Conservation (phyloP, 495 filamentous ascomycete genomes). For the Aspergillus nanangensis region DNA sequence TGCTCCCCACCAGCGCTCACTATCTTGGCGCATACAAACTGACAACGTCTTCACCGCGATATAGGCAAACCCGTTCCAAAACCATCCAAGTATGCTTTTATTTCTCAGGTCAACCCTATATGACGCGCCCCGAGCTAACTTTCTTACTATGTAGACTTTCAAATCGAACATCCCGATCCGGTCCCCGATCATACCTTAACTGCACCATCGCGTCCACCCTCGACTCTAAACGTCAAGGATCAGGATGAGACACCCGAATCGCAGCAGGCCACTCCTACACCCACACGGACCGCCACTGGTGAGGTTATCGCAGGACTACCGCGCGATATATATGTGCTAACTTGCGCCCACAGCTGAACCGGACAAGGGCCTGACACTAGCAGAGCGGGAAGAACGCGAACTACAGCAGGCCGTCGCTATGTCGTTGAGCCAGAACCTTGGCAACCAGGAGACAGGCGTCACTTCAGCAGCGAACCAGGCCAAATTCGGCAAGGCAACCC, state of each 20-base stretch:
- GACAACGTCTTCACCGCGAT: too few species aligned
- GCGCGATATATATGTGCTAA: not conserved
- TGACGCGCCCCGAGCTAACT: too few species aligned
- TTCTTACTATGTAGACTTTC: too few species aligned
- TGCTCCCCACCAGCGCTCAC: constrained; percentile 7
- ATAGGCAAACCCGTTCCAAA: too few species aligned
- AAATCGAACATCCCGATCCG: constrained; percentile 52
- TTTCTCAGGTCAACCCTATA: too few species aligned
- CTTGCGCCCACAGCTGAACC: constrained; percentile 33
- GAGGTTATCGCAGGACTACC: constrained; percentile 3
- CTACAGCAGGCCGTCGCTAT: constrained; percentile 55
- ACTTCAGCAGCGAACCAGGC: constrained; percentile 34
- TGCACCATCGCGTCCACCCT: constrained; percentile 67
- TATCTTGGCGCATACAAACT: constrained; percentile 18
- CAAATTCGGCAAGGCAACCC: constrained; percentile 70
- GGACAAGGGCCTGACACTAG: constrained; percentile 38
- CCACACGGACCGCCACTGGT: constrained; percentile 16
- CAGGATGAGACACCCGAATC: constrained; percentile 10
- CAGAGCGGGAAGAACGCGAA: constrained; percentile 54
- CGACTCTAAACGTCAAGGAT: constrained; percentile 50
- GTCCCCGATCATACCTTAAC: constrained; percentile 34
- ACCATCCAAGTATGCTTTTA: too few species aligned
- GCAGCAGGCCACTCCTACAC: constrained; percentile 4
- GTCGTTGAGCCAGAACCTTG: constrained; percentile 42
- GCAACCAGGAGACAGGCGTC: constrained; percentile 56